Evolutionary conservation across 495 filamentous ascomycete genomes (phyloP).

Genomic region (Penicillium coprophilum): DNA sequence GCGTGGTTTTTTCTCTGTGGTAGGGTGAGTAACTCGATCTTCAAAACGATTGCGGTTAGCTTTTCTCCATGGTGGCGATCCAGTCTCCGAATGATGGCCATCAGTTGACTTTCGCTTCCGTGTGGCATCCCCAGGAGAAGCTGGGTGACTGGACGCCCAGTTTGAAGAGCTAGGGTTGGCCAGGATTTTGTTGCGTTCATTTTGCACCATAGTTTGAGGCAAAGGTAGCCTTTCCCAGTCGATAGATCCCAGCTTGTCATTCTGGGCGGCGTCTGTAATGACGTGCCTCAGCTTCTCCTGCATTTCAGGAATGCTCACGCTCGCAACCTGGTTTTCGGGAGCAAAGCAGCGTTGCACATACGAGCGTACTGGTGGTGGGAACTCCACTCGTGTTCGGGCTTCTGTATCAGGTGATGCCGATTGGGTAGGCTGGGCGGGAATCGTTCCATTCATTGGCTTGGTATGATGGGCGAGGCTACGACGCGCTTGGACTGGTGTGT

Average conservation of each 20-base stretch:
- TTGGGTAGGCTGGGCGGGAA: constrained; percentile 16
- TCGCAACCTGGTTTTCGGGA: constrained; percentile 62
- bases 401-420: constrained; percentile 22
- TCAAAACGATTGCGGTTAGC: constrained; percentile 68
- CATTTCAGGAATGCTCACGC: constrained; percentile 67
- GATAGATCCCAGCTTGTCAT: constrained; percentile 61
- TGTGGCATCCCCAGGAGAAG: constrained; percentile 33
- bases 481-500: constrained; percentile 52
- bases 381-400: constrained; percentile 56
- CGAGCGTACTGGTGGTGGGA: constrained; percentile 69
- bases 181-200: constrained; percentile 58
- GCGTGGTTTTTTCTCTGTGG: constrained; percentile 60
- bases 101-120: constrained; percentile 85
- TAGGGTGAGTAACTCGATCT: constrained; percentile 68
- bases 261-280: constrained; percentile 77
- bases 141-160: constrained; percentile 34
- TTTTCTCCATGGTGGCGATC: constrained; percentile 69
- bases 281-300: constrained; percentile 80
- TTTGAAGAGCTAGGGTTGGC: constrained; percentile 40
- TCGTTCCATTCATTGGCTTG: constrained; percentile 27
- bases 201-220: constrained; percentile 82
- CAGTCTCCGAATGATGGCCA: constrained; percentile 43
- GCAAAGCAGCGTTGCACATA: constrained; percentile 87
- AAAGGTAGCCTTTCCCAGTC: constrained; percentile 83
- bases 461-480: constrained; percentile 41